Base-by-base conservation (phyloP, 2,329 filamentous ascomycete genomes). In the Ambrosiella cleistominuta region DNA sequence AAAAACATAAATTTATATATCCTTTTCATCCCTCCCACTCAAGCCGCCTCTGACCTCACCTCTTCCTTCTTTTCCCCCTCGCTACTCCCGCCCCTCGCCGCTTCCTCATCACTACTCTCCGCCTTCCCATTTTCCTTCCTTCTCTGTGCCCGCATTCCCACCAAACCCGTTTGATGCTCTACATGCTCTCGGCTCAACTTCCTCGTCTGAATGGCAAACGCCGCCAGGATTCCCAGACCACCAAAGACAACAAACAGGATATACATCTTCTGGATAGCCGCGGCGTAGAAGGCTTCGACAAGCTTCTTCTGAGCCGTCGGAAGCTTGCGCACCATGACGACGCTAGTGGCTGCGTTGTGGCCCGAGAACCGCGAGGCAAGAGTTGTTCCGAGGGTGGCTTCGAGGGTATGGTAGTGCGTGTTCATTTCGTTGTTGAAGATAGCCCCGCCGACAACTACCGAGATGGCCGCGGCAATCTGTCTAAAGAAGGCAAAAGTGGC, bases 351-450 rank as follows among this genome's bases (percentile, higher is more conserved):
- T 40, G 83, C 80, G 59, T 76, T 74, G 62, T 72, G 70, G n/a
- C 82, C 81, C 2, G 78, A 75, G 5, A 87, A 74, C 27, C 71
- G 64, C 3, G 67, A 63, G 0, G 80, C 80, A 0, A 75, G 69
- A 2, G 76, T 65, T 0, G 69, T 69, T 0, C 77, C 77, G 0
- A 86, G 72, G 3, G 75, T 68, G 37, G 69, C 64, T 19, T 70
- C 68, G 37, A 86, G 73, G 7, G 66, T 65, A 3, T 70, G 65
- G 36, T 75, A 72, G 63, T 80, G 77, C 52, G 71, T 72, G 62
- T 79, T 70, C 81, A 88, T 86, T 60, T 77, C 71, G 66, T 90
- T 89, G 69, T 88, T 82, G 70, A 90, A 89, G 42, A 90, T 77
- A 51, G 88, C 84, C n/a, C 84, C 81, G 27, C 86, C 86, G 44